Evolutionary conservation across 331 rosid genomes (phyloP), one percentile per base, ranked within the genome.

Genomic region (Malus hybrid): DNA sequence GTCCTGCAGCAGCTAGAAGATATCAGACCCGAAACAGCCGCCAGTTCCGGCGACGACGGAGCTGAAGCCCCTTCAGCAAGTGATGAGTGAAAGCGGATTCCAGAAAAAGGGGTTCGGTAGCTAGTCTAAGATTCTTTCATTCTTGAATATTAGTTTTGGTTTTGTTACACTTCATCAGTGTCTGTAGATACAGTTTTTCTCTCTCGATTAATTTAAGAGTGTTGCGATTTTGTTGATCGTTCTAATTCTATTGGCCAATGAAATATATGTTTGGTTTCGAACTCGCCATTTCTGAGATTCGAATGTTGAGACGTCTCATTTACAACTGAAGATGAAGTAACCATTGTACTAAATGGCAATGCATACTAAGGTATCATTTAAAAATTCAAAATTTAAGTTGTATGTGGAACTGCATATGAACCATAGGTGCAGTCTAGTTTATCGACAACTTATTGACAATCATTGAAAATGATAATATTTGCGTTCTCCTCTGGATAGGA

Each of bases 1-100:
- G 91, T 93, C 34, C 86, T 90, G 57, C 96, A 86, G 71, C 98
- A 93, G 77, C 85, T 91, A 3, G 96, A 93, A 75, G 92, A 88
- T 55, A 91, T 93, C 71, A 89, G 90, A 77, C 89, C 88, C n/a
- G 91, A 87, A 61, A 65, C 81, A 24, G 75, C 88, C 68, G 48
- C 84, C 20, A 82, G 86, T 77, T 84, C 93, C 39, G 85, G 88
- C 12, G 96, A 91, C 36, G 96, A 88, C 32, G 86, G 84, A 75
- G 84, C 80, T 34, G 86, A 74, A 33, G 84, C 78, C 50, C 88
- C 93, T 64, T 87, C 90, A 6, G 81, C 90, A 10, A 90, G 90
- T 39, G 90, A 85, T 33, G 90, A 83, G 71, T 83, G 74, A 79
- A 62, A 55, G 24, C 6, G 14, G 71, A 26, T n/a, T 50, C 61